phyloP scores from a whole-genome alignment of 2,329 filamentous ascomycete genomes.

The Endocalyx cinctus region DNA sequence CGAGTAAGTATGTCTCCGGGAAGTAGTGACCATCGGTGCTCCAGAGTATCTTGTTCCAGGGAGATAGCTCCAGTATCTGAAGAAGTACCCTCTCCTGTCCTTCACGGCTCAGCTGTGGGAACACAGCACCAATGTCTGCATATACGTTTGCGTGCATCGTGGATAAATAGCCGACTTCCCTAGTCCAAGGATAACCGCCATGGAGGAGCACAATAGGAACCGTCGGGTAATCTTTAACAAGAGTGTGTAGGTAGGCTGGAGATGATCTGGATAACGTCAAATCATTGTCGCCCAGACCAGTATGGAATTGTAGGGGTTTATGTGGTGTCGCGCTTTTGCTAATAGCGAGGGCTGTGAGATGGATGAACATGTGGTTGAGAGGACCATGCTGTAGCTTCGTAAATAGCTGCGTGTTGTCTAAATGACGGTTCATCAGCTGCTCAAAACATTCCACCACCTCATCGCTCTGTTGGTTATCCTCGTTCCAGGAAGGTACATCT shows the following conservation, averaged over 20 bases:
- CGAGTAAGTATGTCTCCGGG: slow-evolving; percentile 72
- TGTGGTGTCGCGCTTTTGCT: slow-evolving; percentile 31
- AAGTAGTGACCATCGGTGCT: slow-evolving; percentile 78
- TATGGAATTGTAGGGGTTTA: slow-evolving; percentile 82
- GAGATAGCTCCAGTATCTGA: slow-evolving; percentile 70
- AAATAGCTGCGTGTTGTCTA: slow-evolving; percentile 26
- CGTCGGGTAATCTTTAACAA: slow-evolving; percentile 64
- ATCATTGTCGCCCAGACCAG: slow-evolving; percentile 76
- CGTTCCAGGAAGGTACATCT: slow-evolving; percentile 41
- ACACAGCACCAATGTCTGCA: slow-evolving; percentile 78
- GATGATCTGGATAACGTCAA: slow-evolving; percentile 66
- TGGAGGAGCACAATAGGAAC: slow-evolving; percentile 77
- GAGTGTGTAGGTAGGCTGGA: slow-evolving; percentile 67
- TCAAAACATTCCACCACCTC: slow-evolving; percentile 35
- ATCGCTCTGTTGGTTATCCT: slow-evolving; percentile 38
- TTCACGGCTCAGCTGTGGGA: slow-evolving; percentile 70
- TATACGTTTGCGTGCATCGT: slow-evolving; percentile 75
- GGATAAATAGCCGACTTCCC: slow-evolving; percentile 74
- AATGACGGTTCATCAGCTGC: slow-evolving; percentile 29
- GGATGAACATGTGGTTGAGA: slow-evolving; percentile 67
- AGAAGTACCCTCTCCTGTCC: slow-evolving; percentile 68
- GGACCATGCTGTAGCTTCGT: slow-evolving; percentile 51
- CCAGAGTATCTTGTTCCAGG: slow-evolving; percentile 72
- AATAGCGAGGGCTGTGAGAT: slow-evolving; percentile 57
- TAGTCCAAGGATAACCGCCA: slow-evolving; percentile 74